Conservation (phyloP, 371 early-diverging fungal species). For the Mortierella sp. region DNA sequence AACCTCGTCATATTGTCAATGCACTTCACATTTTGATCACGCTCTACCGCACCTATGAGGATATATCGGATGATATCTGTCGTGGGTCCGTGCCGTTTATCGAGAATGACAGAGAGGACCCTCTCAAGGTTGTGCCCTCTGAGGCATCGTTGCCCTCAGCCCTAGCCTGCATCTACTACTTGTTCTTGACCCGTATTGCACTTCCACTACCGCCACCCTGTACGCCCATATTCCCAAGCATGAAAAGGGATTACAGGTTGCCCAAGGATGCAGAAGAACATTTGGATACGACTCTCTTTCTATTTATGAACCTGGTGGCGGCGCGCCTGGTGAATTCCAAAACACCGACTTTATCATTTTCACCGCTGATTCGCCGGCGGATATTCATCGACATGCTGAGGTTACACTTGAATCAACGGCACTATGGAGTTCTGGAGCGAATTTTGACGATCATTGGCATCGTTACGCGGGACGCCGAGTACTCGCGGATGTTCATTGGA, state of each 20-base stretch:
- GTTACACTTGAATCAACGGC: background rate
- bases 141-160: slow-evolving; percentile 18
- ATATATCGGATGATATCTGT: slow-evolving; percentile 11
- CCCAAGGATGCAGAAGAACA: slow-evolving; percentile 20
- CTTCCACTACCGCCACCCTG: background rate
- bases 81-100: slow-evolving; percentile 26
- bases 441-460: slow-evolving; percentile 18
- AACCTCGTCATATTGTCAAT: slow-evolving; percentile 27
- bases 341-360: background rate
- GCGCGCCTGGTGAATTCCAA: slow-evolving; percentile 18
- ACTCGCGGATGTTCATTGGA: slow-evolving; percentile 24
- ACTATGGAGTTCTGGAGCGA: slow-evolving; percentile 12
- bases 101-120: slow-evolving; percentile 20
- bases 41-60: slow-evolving; percentile 17
- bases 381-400: slow-evolving; percentile 17
- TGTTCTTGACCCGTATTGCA: slow-evolving; percentile 20
- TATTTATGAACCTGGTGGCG: slow-evolving; percentile 12
- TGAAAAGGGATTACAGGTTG: slow-evolving; percentile 2
- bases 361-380: slow-evolving; percentile 20
- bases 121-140: slow-evolving; percentile 8
- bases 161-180: slow-evolving; percentile 25
- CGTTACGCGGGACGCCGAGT: slow-evolving; percentile 18
- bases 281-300: slow-evolving; percentile 21
- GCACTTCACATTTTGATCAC: slow-evolving; percentile 25
- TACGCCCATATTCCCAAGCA: background rate